Evolutionary conservation across 768 basidiomycete species (phyloP).

Genomic region (Rhizopogon salebrosus): DNA sequence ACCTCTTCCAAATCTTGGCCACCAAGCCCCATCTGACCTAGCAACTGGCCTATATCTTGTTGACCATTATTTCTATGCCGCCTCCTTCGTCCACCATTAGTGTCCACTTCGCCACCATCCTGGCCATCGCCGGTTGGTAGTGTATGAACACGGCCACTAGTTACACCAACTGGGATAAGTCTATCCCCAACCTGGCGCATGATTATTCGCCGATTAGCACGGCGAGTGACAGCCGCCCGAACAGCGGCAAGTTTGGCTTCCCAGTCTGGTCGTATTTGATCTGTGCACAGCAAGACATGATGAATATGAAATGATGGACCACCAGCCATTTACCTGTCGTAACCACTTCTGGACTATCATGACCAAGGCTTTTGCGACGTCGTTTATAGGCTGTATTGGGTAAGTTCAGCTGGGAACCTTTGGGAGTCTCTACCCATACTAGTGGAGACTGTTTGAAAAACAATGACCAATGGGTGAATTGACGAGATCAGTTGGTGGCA

Average conservation of each 20-base stretch:
- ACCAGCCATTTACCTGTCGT: conserved; percentile 61
- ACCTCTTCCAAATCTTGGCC: conserved; percentile 96
- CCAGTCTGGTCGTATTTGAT: conserved; percentile 98
- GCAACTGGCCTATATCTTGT: conserved; percentile 58
- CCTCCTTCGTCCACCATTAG: conserved; percentile 36
- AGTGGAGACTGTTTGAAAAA: conserved; percentile 31
- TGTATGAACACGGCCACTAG: conserved; percentile 77
- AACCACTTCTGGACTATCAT: conserved; percentile 85
- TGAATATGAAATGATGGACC: conserved; percentile 2
- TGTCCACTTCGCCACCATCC: conserved; percentile 39
- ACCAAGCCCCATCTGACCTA: conserved; percentile 58
- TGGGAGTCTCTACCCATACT: conserved; percentile 51
- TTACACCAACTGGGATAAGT: conserved; percentile 94
- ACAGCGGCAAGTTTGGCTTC: conserved; percentile 93
- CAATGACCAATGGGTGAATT: neutral
- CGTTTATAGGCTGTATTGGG: conserved; percentile 53
- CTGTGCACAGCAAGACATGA: conserved; percentile 34
- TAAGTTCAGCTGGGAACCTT: conserved; percentile 37
- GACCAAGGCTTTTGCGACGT: conserved; percentile 84
- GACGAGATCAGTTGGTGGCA: neutral
- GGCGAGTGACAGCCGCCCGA: conserved; percentile 90
- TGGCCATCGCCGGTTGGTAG: conserved; percentile 52
- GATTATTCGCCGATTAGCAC: conserved; percentile 92
- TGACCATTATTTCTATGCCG: conserved; percentile 47
- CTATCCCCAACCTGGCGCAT: conserved; percentile 99